Evolutionary conservation across 2,329 filamentous ascomycete genomes (phyloP), one percentile per base, ranked within the genome.

Genomic region (Aspergillus pseudoglaucus): DNA sequence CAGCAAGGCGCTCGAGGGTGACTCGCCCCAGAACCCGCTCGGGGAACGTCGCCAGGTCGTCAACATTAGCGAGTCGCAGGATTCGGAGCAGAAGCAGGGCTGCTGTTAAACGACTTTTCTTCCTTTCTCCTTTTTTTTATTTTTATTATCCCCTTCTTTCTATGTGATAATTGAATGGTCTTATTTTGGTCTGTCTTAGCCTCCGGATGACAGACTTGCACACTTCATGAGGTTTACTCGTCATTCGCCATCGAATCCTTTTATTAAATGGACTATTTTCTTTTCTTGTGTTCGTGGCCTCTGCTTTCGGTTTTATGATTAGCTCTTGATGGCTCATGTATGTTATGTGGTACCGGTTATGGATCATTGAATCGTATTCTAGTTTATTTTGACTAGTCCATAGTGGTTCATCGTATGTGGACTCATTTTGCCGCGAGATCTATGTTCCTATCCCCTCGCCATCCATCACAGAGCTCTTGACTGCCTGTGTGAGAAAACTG

Each of bases 1-100:
- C 48, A 93, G 87, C 81, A 97, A 97, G 80, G 89, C 90, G 38
- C 83, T 97, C 63, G 91, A 96, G 69, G 88, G 88, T 65, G 90
- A 95, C 61, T 81, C 83, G 53, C 79, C 85, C 55, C 86, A 88
- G 68, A 85, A 87, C 65, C 85, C 87, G 57, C 86, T 93, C 63
- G 84, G 83, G 58, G 82, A 87, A 58, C 87, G 88, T 63, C 85
- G 83, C 61, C 89, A 87, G 69, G 75, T 78, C 44, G 87, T 97
- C 64, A 85, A 89, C 56, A 85, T 95, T 63, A 91, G 83, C 79
- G 89, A 91, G 74, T 83, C 88, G 45, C 82, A 87, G 58, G 88
- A 93, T 60, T 81, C 88, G 63, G 81, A 87, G 60, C 78, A 81
- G 63, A 91, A 94, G 79, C 59, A 62, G 55, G 68, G 68, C 57